Evolutionary conservation across 2,329 filamentous ascomycete species (phyloP), one percentile per base, ranked within the genome.

Genomic region (Paraphaeosphaeria sporulosa): DNA sequence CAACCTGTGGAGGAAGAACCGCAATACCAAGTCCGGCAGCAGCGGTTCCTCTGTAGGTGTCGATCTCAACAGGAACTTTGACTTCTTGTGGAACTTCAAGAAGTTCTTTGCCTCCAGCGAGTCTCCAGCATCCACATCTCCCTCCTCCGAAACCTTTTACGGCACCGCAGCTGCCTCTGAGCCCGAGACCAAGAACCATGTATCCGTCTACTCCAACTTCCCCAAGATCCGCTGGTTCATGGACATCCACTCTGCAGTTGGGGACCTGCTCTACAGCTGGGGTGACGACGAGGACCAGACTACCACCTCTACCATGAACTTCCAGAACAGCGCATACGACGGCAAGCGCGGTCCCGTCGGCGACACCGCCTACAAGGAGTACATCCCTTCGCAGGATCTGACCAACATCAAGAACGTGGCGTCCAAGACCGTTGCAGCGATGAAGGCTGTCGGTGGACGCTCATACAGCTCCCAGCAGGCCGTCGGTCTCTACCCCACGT

Each of bases 171-270:
- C 85, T 2, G 81, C 82, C 54, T 87, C 85, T 0, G 86, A 88
- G 75, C 77, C 85, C 0, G 86, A 88, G 76, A 83, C 85, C 2
- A 78, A 83, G 71, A 85, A 82, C 68, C 79, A 86, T 59, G 82
- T 81, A 59, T 86, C 83, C 75, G 71, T 85, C 8, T 76, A 87
- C 68, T 80, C 84, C 64, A 77, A 79, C 30, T 84, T 82, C 72
- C 71, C 77, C 50, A 80, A 81, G 47, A 74, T 88, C 48, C 78
- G 82, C 30, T 88, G 85, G 85, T 86, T 86, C 70, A 75, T 87
- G 60, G 86, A 88, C 63, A 78, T 88, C 47, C 86, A 88, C 78
- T 86, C 85, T 1, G 83, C 79, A 30, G 78, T 80, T 0, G 84
- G 83, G 2, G 77, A 82, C 34, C 76, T 88, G 19, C 73, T 88